phyloP scores from a whole-genome alignment of 2,329 filamentous ascomycete genomes.

The Chaetomium strumarium region DNA sequence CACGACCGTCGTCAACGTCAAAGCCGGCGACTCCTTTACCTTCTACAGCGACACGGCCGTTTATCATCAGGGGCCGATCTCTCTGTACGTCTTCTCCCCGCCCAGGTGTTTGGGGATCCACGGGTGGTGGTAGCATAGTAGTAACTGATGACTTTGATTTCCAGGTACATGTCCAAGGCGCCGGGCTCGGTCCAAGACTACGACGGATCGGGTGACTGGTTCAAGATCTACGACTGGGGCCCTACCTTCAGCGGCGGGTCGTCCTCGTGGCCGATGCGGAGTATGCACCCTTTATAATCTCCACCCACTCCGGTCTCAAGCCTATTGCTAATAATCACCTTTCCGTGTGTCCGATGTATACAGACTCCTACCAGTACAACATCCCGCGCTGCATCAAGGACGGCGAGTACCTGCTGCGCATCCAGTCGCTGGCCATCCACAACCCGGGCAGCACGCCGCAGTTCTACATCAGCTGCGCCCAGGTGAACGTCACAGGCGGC shows the following conservation, averaged over 20 bases:
- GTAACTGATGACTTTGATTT: background rate
- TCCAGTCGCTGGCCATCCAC: slow-evolving; percentile 42
- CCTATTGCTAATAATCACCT: too few species aligned
- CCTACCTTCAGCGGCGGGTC: slow-evolving; percentile 27
- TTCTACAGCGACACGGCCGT: slow-evolving; percentile 36
- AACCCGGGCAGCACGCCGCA: slow-evolving; percentile 34
- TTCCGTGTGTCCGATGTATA: slow-evolving; percentile 23
- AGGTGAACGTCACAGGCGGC: slow-evolving; percentile 29
- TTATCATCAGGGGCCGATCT: slow-evolving; percentile 40
- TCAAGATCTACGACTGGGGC: slow-evolving; percentile 37
- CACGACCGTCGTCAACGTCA: slow-evolving; percentile 32
- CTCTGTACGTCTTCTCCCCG: slow-evolving; percentile 31
- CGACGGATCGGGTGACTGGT: slow-evolving; percentile 37
- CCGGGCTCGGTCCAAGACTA: slow-evolving; percentile 32
- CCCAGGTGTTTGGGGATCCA: too few species aligned
- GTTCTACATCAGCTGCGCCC: slow-evolving; percentile 38
- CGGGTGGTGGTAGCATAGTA: too few species aligned
- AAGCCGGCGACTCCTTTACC: slow-evolving; percentile 35
- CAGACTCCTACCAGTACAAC: slow-evolving; percentile 9
- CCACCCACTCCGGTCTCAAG: background rate
- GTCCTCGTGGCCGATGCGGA: slow-evolving; percentile 21
- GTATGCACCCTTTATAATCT: slow-evolving; percentile 22
- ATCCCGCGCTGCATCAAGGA: slow-evolving; percentile 27
- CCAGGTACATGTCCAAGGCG: slow-evolving; percentile 38
- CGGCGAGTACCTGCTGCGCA: slow-evolving; percentile 38